Conservation (phyloP, 805 yeast species). For the Blastobotrys americana region DNA sequence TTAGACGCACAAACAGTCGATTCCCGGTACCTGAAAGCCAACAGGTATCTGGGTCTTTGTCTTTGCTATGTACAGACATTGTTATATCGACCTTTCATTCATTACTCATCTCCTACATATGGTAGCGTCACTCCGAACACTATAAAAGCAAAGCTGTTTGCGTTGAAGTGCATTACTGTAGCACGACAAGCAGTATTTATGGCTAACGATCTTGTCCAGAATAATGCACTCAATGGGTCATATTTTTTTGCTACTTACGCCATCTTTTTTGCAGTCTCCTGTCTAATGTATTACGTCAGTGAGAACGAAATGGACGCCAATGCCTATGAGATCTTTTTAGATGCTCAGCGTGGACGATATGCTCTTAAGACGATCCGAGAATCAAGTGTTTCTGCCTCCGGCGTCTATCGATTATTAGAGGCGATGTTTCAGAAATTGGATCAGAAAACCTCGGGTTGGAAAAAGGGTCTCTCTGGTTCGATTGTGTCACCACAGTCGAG, state of each 20-base stretch:
- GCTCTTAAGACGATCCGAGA: not conserved
- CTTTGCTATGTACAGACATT: constrained; percentile 1
- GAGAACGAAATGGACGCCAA: constrained; percentile 1
- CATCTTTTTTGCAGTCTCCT: constrained; percentile 1
- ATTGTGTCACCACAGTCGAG: not conserved
- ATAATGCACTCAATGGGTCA: not conserved
- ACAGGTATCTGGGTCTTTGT: not conserved
- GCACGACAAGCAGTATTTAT: not conserved
- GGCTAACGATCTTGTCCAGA: not conserved
- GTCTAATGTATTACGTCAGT: not conserved
- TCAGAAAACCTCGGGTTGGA: not conserved
- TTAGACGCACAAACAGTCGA: not conserved
- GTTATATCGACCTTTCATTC: not conserved
- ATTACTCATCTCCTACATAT: not conserved
- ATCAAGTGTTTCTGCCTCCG: not conserved
- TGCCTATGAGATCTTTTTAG: not conserved
- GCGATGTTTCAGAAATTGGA: not conserved
- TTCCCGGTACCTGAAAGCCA: not conserved
- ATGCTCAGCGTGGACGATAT: not conserved
- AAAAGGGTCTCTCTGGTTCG: not conserved
- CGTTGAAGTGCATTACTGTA: not conserved
- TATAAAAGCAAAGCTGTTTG: not conserved
- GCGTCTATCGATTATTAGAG: not conserved
- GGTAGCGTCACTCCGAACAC: not conserved
- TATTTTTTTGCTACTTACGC: constrained; percentile 1